phyloP scores from a whole-genome alignment of 2,329 filamentous ascomycete species.

The Monilinia aucupariae region DNA sequence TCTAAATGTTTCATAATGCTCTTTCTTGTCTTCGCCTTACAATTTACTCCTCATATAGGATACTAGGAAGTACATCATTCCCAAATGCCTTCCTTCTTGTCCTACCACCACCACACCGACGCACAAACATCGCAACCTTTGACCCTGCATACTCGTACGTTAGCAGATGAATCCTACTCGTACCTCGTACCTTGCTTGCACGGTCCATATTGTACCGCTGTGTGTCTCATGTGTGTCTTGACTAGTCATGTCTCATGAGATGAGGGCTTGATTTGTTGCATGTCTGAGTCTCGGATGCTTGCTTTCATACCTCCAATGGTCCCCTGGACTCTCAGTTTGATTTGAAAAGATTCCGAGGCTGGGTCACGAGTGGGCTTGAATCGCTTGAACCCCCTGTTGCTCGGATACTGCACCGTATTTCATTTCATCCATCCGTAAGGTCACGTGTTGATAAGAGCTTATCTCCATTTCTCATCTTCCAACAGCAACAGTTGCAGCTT shows the following conservation, averaged over 20 bases:
- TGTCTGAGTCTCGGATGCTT: constrained; percentile 16
- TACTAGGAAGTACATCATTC: too few relatives aligned
- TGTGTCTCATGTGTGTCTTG: background rate
- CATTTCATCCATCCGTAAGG: too few relatives aligned
- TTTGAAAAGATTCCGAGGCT: background rate
- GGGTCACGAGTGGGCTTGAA: background rate
- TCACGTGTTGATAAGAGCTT: constrained; percentile 13
- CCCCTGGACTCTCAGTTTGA: background rate
- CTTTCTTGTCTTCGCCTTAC: too few relatives aligned
- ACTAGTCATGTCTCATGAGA: constrained; percentile 12
- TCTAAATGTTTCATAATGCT: background rate
- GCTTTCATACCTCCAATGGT: background rate
- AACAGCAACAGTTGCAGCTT: constrained; percentile 2
- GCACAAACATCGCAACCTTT: background rate
- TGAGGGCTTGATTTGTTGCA: constrained; percentile 14
- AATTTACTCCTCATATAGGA: too few relatives aligned
- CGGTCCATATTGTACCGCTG: background rate
- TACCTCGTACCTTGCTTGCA: background rate
- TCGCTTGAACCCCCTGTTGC: background rate
- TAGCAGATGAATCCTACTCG: too few relatives aligned
- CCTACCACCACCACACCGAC: background rate
- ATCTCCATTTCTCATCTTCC: constrained; percentile 5
- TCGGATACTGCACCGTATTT: background rate
- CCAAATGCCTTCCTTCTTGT: too few relatives aligned
- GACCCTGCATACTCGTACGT: too few relatives aligned